Evolutionary conservation across 2,329 filamentous ascomycete genomes (phyloP).

Genomic region (Samsoniella hepiali): DNA sequence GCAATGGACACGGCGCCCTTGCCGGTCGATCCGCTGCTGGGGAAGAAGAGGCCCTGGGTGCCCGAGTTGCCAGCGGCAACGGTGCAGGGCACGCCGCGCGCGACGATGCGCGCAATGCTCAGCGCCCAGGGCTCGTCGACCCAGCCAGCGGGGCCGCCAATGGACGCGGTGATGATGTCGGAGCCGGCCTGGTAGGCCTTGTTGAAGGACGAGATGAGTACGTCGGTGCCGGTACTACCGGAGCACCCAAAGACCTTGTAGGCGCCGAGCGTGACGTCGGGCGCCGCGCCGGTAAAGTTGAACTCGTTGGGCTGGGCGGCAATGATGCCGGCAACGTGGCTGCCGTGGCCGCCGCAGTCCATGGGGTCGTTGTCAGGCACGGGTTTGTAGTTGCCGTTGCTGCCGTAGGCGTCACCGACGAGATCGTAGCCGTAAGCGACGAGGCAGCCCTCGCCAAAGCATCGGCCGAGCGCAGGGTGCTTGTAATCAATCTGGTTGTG

Average conservation of each 20-base stretch:
- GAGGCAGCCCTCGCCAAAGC: slow-evolving; percentile 58
- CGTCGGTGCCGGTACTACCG: slow-evolving; percentile 50
- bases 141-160: slow-evolving; percentile 52
- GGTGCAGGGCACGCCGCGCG: slow-evolving; percentile 50
- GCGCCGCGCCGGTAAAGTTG: slow-evolving; percentile 56
- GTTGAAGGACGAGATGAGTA: slow-evolving; percentile 58
- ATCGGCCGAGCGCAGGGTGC: slow-evolving; percentile 60
- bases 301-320: slow-evolving; percentile 53
- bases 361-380: slow-evolving; percentile 50
- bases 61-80: slow-evolving; percentile 53
- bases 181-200: slow-evolving; percentile 58
- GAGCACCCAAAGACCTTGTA: slow-evolving; percentile 57
- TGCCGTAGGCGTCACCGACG: slow-evolving; percentile 52
- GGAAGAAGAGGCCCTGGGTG: slow-evolving; percentile 45
- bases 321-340: slow-evolving; percentile 60
- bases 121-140: slow-evolving; percentile 49
- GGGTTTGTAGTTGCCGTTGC: slow-evolving; percentile 28
- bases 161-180: slow-evolving; percentile 54
- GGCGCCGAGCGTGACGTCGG: slow-evolving; percentile 52
- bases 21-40: slow-evolving; percentile 47
- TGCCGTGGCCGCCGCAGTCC: slow-evolving; percentile 58
- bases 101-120: slow-evolving; percentile 50
- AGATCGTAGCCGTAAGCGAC: slow-evolving; percentile 57
- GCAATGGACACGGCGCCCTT: slow-evolving; percentile 47
- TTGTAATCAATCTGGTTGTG: slow-evolving; percentile 53